Evolutionary conservation across 73 alveolate genomes (phyloP), one percentile per base, ranked within the genome.

Genomic region (Tetrahymena elliotti): DNA sequence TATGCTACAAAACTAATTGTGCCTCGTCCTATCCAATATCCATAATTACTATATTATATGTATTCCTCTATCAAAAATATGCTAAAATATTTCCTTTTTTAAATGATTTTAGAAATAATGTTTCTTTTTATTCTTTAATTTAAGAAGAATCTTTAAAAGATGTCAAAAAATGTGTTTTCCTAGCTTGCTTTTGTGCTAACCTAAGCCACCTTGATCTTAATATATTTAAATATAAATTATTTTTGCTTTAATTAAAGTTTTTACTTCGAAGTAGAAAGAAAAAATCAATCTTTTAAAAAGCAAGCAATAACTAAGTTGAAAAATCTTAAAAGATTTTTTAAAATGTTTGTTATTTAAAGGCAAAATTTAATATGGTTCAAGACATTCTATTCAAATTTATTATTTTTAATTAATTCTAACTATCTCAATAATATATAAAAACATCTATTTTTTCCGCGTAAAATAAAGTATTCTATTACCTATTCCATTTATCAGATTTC

Each of bases 1-100:
- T 68, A 68, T 68, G 88, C 10, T 68, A 10, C 10, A 68, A 31
- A 1, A 68, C 88, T n/a, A 68, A 31, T 68, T 68, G 36, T 68
- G 88, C 88, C 36, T 68, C 88, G 88, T 68, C 88, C n/a, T 68
- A 68, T 68, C 88, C 88, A 68, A n/a, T 68, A 68, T 68, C 88
- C 88, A 68, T 68, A 47, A 3, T 47, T 47, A 0, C 82, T 6
- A 47, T 47, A 10, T 18, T 12, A 12, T 2, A 41, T 41, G 16
- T 4, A 12, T 41, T 12, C 24, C 22, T 41, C 20, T 41, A 12
- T 6, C 54, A 12, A 4, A 41, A 47, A 18, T 47, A n/a, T n/a
- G n/a, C n/a, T n/a, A n/a, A 12, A 47, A 47, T 47, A 18, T 8
- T 47, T 47, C 82, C 82, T 47, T 47, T 47, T 47, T 10, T 18